Evolutionary conservation across 257 asterid species (phyloP).

Genomic region (Plantago elongata): DNA sequence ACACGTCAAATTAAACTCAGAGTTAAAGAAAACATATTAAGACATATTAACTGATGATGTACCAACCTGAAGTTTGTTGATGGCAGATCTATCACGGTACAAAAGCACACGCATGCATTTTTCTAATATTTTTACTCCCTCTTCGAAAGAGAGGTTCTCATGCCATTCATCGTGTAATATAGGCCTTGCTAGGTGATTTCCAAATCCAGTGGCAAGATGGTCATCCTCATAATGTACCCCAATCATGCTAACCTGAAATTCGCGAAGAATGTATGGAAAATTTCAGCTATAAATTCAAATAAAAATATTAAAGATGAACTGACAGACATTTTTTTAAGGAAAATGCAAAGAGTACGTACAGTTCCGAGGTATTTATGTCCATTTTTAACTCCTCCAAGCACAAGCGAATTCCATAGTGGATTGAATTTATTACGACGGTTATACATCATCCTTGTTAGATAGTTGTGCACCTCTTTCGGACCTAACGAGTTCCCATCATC

Average conservation of each 20-base stretch:
- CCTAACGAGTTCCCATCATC: conserved; percentile 98
- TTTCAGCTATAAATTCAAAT: neutral
- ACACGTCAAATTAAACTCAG: too few relatives aligned
- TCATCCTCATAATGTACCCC: conserved; percentile 89
- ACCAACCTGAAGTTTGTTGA: conserved; percentile 87
- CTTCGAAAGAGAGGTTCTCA: conserved; percentile 82
- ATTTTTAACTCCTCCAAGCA: conserved; percentile 90
- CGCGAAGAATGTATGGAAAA: too few relatives aligned
- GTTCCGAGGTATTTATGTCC: conserved; percentile 94
- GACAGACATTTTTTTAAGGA: neutral
- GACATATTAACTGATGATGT: neutral
- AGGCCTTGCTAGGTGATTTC: conserved; percentile 89
- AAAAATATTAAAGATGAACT: neutral
- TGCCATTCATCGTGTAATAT: conserved; percentile 93
- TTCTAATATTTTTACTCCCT: conserved; percentile 81
- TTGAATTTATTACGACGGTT: conserved; percentile 97
- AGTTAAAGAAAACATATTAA: too few relatives aligned
- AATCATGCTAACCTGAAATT: conserved; percentile 84
- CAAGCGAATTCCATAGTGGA: conserved; percentile 90
- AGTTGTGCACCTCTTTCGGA: conserved; percentile 92
- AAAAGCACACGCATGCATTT: conserved; percentile 98
- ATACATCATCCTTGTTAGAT: conserved; percentile 80
- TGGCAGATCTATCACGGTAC: conserved; percentile 95
- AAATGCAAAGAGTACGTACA: conserved; percentile 34
- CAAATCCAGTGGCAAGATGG: conserved; percentile 94